Evolutionary conservation across 768 basidiomycete genomes (phyloP), one percentile per base, ranked within the genome.

Genomic region (Rhodotorula taiwanensis): DNA sequence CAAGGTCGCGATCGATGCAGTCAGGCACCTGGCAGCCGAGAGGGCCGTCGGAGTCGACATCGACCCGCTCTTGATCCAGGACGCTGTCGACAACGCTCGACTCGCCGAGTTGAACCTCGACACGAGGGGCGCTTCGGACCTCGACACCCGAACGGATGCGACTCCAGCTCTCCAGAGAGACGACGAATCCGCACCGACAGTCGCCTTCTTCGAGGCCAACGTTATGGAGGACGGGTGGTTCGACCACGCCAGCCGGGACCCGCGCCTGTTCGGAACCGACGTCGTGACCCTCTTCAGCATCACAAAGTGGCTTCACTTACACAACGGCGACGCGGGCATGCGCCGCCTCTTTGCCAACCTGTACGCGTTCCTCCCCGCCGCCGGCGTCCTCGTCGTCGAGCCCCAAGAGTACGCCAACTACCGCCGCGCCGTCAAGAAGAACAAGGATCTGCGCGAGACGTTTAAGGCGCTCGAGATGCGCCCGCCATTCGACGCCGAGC

Each of bases 291-390:
- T 88, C 2, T 83, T 92, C 67, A 90, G 88, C 0, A 77, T 92
- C 48, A 83, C 89, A 0, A 94, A 91, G 75, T 94, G 90, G 90
- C 86, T 92, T n/a, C 90, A 93, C 73, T 78, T 93, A 18, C 86
- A 92, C 67, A 78, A 80, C 25, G 86, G 87, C 16, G 90, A 94
- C 71, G 81, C 80, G 0, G 89, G 83, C 0, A 66, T 93, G 28
- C 64, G 72, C 33, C 58, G 63, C 0, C 87, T 91, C 74, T 92
- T 93, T 70, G 75, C 71, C 4, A 81, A 83, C 48, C 82, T 85
- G 0, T 75, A 83, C 62, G 71, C 73, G 27, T 80, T 82, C 9
- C 77, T 93, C 10, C 78, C 76, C 20, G 74, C 79, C 0, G 57
- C 51, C 10, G 77, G 74, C 2, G 43, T 74, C 4, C 85, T 91